Evolutionary conservation across 192 early-diverging fungal species (phyloP).

Genomic region (Coemansia nantahalensis): DNA sequence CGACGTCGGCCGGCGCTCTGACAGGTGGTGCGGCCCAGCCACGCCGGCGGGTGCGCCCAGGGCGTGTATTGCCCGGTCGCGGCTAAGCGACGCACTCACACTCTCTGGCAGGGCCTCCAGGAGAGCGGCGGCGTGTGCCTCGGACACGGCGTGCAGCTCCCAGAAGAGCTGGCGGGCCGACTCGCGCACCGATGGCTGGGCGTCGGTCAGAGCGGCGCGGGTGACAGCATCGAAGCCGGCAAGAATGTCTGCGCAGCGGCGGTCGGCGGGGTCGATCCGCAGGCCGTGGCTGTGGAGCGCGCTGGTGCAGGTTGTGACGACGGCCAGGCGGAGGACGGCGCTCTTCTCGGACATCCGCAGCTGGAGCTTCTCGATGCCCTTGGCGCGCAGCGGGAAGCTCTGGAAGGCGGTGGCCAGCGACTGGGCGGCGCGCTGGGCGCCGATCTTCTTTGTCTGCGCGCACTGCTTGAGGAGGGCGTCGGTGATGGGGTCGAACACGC

Average conservation of each 20-base stretch:
- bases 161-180: constrained; percentile 45
- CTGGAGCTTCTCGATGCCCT: constrained; percentile 27
- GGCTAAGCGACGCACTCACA: constrained; percentile 14
- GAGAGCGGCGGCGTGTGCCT: constrained; percentile 14
- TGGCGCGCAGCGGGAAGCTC: constrained; percentile 38
- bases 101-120: constrained; percentile 19
- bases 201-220: constrained; percentile 27
- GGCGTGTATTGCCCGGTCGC: constrained; percentile 27
- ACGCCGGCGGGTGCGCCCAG: background rate
- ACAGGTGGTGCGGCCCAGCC: background rate
- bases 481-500: constrained; percentile 28
- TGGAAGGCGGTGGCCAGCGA: constrained; percentile 32
- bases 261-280: constrained; percentile 21
- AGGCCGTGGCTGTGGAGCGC: constrained; percentile 29
- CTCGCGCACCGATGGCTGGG: constrained; percentile 43
- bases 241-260: constrained; percentile 28
- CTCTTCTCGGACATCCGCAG: constrained; percentile 44
- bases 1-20: constrained; percentile 18
- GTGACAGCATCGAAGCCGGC: constrained; percentile 9
- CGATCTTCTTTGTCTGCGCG: constrained; percentile 46
- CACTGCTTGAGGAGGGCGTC: constrained; percentile 43
- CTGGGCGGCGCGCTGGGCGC: constrained; percentile 40
- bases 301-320: constrained; percentile 25
- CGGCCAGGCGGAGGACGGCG: constrained; percentile 30
- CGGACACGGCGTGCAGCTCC: constrained; percentile 32